Evolutionary conservation across 177 flowering plant species (phyloP), one percentile per base, ranked within the genome.

Genomic region (Vitis hybrid): DNA sequence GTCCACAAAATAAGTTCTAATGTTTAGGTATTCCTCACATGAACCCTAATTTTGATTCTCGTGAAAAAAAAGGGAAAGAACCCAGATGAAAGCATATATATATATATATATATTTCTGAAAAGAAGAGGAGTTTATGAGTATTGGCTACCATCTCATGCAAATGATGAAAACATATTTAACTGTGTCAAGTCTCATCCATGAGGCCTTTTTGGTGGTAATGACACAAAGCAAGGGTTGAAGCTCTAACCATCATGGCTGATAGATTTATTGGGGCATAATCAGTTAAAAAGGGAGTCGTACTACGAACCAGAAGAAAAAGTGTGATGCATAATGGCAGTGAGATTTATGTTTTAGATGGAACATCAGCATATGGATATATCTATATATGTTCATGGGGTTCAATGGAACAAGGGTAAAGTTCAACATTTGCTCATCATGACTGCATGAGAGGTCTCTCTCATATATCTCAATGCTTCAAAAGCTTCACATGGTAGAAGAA

Each of bases 281-380:
- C 66, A 69, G 54, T 62, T 65, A 26, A 74, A 80, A 75, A 71
- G 69, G 67, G 32, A 66, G 65, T 72, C 75, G 81, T 79, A 76
- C 78, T 60, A 73, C 61, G 76, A 69, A 76, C 70, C 62, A 52
- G 39, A 68, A 49, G 30, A 61, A 68, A 70, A 54, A 56, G 26
- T 2, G 55, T 34, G 45, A 34, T 58, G 39, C 11, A 66, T 55
- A 54, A 39, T 39, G 45, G 45, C 45, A 39, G 45, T 39, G 45
- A 39, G 45, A 39, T 39, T 34, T 39, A 39, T 39, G 45, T 39
- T 39, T 39, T 39, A 39, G 45, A 39, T 39, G 45, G 45, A 39
- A 39, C 45, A 17, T 32, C 64, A 34, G 13, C 10, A 62, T 23
- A 48, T 8, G 9, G n/a, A 11, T 49, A 52, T 65, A 49, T 39